phyloP scores from a whole-genome alignment of 805 yeast species.

The Pichia ethanolica region DNA sequence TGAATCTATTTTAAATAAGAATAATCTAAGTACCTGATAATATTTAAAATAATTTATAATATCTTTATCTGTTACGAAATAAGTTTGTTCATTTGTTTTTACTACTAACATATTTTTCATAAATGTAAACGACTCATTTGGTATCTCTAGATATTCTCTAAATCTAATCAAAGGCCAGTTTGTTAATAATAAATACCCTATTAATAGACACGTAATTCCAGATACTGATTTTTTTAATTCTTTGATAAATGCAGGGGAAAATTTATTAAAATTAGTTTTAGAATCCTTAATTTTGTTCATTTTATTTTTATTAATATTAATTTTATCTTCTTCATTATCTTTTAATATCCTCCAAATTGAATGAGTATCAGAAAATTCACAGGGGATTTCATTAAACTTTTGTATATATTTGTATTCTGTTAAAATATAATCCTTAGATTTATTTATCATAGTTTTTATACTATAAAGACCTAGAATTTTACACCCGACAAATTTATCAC shows the following conservation, averaged over 20 bases:
- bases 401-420: neutral
- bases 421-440: neutral
- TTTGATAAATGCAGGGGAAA: neutral
- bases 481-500: constrained; percentile 6
- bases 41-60: neutral
- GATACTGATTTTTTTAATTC: constrained; percentile 2
- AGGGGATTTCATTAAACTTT: neutral
- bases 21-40: neutral
- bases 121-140: neutral
- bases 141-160: neutral
- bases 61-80: neutral
- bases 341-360: neutral
- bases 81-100: neutral
- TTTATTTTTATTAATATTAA: neutral
- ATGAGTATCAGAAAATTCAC: neutral
- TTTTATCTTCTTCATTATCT: neutral
- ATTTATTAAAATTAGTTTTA: neutral
- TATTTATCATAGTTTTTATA: constrained; percentile 2
- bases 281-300: neutral
- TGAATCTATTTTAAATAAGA: neutral
- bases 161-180: neutral
- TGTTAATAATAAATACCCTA: constrained; percentile 4
- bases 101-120: neutral
- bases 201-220: constrained; percentile 2
- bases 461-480: constrained; percentile 5